A percentile compares a stretch with the other conserved stretches of the same genome.
phyloP scores from a whole-genome alignment of 1,139 yeast genomes.

The Saccharomyces hybrid region DNA sequence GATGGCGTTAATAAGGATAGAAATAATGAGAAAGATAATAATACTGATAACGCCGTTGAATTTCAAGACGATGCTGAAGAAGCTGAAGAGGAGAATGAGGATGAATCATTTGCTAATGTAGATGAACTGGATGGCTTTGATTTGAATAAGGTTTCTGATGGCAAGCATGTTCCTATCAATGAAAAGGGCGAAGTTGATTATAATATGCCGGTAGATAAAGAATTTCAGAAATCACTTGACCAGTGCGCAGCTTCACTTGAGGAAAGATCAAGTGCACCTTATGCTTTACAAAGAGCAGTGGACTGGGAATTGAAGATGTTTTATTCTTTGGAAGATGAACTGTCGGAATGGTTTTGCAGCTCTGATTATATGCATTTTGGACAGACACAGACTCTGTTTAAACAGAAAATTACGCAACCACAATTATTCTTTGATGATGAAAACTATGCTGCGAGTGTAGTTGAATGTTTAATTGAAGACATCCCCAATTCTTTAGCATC shows the following conservation, averaged over 20 bases:
- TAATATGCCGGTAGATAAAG: slow-evolving; percentile 33
- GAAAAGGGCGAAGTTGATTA: slow-evolving; percentile 22
- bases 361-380: slow-evolving; percentile 38
- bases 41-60: slow-evolving; percentile 5
- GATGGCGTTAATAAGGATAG: neutral
- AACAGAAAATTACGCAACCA: slow-evolving; percentile 15
- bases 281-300: slow-evolving; percentile 35
- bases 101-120: slow-evolving; percentile 30
- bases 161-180: neutral
- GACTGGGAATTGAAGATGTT: slow-evolving; percentile 41
- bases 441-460: slow-evolving; percentile 11
- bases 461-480: slow-evolving; percentile 8
- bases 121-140: slow-evolving; percentile 32
- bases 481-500: slow-evolving; percentile 6
- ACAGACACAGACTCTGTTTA: slow-evolving; percentile 15
- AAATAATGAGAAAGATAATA: slow-evolving; percentile 6
- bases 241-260: slow-evolving; percentile 33
- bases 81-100: slow-evolving; percentile 24
- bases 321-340: slow-evolving; percentile 38
- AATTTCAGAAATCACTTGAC: slow-evolving; percentile 30
- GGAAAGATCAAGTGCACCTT: slow-evolving; percentile 18
- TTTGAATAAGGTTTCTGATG: neutral
- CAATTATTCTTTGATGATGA: slow-evolving; percentile 17
- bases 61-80: slow-evolving; percentile 12
- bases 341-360: slow-evolving; percentile 57